These are phyloP conservation scores for Tricholoma bakamatsutake DNA, from an alignment of 768 basidiomycete genomes.

Conservation along the genomic window DNA sequence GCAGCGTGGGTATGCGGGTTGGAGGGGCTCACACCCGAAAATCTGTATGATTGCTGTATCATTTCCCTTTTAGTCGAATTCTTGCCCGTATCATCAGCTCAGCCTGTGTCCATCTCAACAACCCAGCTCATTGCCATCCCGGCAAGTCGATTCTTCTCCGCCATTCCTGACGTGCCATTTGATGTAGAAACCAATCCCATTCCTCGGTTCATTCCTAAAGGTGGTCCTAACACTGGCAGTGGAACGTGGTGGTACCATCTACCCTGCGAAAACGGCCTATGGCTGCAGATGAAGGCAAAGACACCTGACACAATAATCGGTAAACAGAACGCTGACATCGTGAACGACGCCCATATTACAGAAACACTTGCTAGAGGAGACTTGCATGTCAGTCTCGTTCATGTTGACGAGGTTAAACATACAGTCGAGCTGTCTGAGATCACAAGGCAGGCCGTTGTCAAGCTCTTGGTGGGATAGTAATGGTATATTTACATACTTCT, in stretches of 20 bases:
- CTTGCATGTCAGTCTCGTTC: background rate
- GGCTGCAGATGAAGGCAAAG: background rate
- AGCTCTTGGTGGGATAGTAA: background rate
- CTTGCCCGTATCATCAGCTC: background rate
- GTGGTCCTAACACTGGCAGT: background rate
- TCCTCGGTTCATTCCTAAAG: background rate
- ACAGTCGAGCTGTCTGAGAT: background rate
- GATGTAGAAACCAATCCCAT: background rate
- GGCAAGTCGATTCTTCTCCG: background rate
- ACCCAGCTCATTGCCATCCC: background rate
- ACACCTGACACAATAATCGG: background rate
- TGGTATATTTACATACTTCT: too few species aligned
- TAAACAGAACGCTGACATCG: background rate
- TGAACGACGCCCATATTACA: background rate
- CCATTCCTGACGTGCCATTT: background rate
- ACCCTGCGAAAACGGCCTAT: background rate
- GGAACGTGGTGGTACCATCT: background rate
- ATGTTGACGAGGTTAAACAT: background rate
- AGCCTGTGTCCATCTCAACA: too few species aligned
- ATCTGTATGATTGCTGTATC: background rate
- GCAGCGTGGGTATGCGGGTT: background rate
- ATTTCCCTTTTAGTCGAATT: background rate
- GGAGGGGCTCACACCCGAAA: background rate
- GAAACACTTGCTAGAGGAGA: background rate
- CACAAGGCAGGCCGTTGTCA: background rate